Percentiles rank a stretch among this genome's conserved stretches.
These are phyloP conservation scores for Candolleomyces eurysporus DNA, from an alignment of 768 basidiomycete species.

Conservation along the genomic window DNA sequence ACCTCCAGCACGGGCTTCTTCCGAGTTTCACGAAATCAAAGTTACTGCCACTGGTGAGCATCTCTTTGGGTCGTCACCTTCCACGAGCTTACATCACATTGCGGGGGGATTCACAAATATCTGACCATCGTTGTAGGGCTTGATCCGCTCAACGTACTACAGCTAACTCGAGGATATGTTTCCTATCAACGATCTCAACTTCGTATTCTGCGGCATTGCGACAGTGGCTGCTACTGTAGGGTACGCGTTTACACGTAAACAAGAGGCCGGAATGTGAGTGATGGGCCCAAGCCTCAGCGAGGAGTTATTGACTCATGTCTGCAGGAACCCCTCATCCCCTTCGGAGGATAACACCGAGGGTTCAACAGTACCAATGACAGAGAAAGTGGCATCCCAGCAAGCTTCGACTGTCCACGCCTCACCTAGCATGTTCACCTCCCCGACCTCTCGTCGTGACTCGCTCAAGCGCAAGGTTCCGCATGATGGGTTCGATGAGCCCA, in stretches of 20 bases:
- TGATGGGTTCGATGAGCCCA: constrained; percentile 33
- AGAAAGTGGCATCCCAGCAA: neutral
- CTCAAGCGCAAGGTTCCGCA: constrained; percentile 34
- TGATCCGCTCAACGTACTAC: neutral
- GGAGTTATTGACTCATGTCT: neutral
- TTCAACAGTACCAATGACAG: constrained; percentile 17
- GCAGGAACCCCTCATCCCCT: neutral
- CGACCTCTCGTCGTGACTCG: constrained; percentile 18
- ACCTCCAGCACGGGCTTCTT: neutral
- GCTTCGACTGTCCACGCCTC: neutral
- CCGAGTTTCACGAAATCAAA: too few relatives aligned
- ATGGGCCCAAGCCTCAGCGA: constrained; percentile 1
- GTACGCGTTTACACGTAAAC: constrained; percentile 51
- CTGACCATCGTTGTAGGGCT: neutral
- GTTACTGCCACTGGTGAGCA: too few relatives aligned
- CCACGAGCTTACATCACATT: too few relatives aligned
- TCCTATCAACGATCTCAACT: constrained; percentile 51
- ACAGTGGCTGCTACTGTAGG: constrained; percentile 60
- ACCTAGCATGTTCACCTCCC: neutral
- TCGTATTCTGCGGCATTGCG: constrained; percentile 55
- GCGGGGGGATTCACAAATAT: too few relatives aligned
- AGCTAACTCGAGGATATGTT: constrained; percentile 33
- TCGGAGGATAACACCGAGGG: constrained; percentile 11
- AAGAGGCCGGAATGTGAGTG: constrained; percentile 29
- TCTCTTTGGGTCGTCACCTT: too few relatives aligned